Percentiles rank a stretch among this genome's conserved stretches.
These are phyloP conservation scores for Eimeria sp. DNA, from an alignment of 169 alveolate genomes.

Conservation along the genomic window DNA sequence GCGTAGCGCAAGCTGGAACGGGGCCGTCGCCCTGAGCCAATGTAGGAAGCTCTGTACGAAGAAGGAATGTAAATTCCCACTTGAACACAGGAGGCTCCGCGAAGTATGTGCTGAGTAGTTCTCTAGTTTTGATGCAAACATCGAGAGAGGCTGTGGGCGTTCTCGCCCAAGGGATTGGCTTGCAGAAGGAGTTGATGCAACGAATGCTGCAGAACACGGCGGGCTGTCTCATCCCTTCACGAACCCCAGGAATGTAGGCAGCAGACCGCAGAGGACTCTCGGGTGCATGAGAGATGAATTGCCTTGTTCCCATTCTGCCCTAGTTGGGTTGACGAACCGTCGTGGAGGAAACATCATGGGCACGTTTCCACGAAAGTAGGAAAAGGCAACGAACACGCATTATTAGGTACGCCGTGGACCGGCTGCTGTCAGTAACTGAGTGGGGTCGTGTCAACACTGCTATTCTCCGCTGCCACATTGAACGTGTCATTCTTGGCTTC, in stretches of 20 bases:
- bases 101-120: not conserved
- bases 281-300: not conserved
- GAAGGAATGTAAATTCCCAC: not conserved
- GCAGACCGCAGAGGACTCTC: not conserved
- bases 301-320: not conserved
- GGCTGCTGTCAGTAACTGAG: not conserved
- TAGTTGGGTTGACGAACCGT: not conserved
- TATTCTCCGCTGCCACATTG: too few relatives aligned
- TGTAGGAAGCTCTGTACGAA: not conserved
- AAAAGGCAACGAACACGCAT: not conserved
- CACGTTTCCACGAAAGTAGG: not conserved
- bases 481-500: too few relatives aligned
- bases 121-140: not conserved
- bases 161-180: not conserved
- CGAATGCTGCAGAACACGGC: not conserved
- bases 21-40: not conserved
- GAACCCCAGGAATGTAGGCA: not conserved
- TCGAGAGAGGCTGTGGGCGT: not conserved
- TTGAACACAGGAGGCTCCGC: not conserved
- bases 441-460: not conserved
- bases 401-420: not conserved
- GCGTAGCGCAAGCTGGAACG: not conserved
- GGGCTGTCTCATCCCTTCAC: not conserved
- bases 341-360: not conserved
- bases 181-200: not conserved